phyloP scores from a whole-genome alignment of 2,329 filamentous ascomycete genomes.

The Ophiosphaerella narmari region DNA sequence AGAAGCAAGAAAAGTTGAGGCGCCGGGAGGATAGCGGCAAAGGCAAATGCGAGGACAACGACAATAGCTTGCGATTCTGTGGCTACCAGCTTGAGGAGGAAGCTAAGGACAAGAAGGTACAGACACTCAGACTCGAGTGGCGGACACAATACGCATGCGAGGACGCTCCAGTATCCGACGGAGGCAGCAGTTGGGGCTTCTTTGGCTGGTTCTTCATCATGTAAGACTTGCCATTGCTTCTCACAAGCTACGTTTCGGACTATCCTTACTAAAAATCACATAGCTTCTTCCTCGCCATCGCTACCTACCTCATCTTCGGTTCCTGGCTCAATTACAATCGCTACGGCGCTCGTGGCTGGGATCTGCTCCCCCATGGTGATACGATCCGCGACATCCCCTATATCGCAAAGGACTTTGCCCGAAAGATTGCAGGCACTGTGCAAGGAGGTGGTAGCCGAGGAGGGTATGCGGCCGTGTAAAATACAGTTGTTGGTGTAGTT shows the following conservation, averaged over 20 bases:
- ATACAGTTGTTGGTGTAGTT: neutral
- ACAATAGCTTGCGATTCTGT: slow-evolving; percentile 72
- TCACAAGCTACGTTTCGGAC: neutral
- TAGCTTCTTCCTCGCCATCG: slow-evolving; percentile 82
- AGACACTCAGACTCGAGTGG: slow-evolving; percentile 79
- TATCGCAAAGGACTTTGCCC: slow-evolving; percentile 83
- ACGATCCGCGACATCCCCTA: slow-evolving; percentile 91
- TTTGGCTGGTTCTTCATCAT: slow-evolving; percentile 97
- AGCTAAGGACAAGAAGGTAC: slow-evolving; percentile 55
- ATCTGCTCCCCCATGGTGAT: slow-evolving; percentile 89
- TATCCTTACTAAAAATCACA: slow-evolving; percentile 10
- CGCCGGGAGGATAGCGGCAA: slow-evolving; percentile 40
- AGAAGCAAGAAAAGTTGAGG: slow-evolving; percentile 23
- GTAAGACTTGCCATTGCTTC: slow-evolving; percentile 58
- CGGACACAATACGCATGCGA: slow-evolving; percentile 82
- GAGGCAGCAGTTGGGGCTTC: slow-evolving; percentile 79
- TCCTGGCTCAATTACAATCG: slow-evolving; percentile 99
- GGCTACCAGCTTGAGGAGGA: slow-evolving; percentile 64
- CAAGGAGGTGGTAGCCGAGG: slow-evolving; percentile 83
- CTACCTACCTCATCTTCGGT: slow-evolving; percentile 93
- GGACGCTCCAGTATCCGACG: slow-evolving; percentile 49
- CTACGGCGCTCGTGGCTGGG: slow-evolving; percentile 93
- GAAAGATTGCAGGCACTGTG: slow-evolving; percentile 79
- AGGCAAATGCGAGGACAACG: slow-evolving; percentile 38
- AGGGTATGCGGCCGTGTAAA: slow-evolving; percentile 90